Conservation (phyloP, 2,329 filamentous ascomycete species). For the Trichoderma sp. region DNA sequence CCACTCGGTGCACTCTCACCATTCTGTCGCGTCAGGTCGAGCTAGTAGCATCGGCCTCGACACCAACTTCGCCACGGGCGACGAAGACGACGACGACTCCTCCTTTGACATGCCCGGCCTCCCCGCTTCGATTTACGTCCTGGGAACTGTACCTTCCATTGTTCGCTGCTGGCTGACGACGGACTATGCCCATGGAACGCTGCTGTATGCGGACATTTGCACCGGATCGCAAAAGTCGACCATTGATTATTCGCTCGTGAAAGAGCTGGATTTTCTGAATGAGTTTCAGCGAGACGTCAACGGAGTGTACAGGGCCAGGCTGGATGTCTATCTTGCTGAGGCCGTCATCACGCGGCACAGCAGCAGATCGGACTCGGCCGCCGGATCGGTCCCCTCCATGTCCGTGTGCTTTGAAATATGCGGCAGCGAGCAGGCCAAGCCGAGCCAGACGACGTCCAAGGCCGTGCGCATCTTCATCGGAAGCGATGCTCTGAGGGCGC, state of each 20-base stretch:
- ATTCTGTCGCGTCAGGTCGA: constrained; percentile 74
- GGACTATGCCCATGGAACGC: constrained; percentile 83
- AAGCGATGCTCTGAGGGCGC: constrained; percentile 80
- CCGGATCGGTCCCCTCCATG: constrained; percentile 72
- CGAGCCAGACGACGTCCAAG: constrained; percentile 48
- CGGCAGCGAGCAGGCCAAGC: constrained; percentile 52
- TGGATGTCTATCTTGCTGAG: constrained; percentile 88
- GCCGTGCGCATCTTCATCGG: constrained; percentile 85
- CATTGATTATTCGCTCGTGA: constrained; percentile 74
- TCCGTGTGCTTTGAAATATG: constrained; percentile 76
- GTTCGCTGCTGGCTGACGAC: constrained; percentile 94
- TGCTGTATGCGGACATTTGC: constrained; percentile 90
- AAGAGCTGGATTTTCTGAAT: constrained; percentile 70
- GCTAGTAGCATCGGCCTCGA: constrained; percentile 89
- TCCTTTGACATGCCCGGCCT: constrained; percentile 73
- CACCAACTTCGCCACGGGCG: constrained; percentile 63
- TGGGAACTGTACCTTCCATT: constrained; percentile 89
- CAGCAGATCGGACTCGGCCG: constrained; percentile 71
- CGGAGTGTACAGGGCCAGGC: constrained; percentile 67
- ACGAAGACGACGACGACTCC: constrained; percentile 67
- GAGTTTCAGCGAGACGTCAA: constrained; percentile 67
- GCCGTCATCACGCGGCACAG: constrained; percentile 78
- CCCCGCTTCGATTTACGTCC: constrained; percentile 79
- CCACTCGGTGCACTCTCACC: constrained; percentile 68
- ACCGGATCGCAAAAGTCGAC: constrained; percentile 87